These are phyloP conservation scores for Lonicera japonica DNA, from an alignment of 129 eudicot species.

Conservation along the genomic window DNA sequence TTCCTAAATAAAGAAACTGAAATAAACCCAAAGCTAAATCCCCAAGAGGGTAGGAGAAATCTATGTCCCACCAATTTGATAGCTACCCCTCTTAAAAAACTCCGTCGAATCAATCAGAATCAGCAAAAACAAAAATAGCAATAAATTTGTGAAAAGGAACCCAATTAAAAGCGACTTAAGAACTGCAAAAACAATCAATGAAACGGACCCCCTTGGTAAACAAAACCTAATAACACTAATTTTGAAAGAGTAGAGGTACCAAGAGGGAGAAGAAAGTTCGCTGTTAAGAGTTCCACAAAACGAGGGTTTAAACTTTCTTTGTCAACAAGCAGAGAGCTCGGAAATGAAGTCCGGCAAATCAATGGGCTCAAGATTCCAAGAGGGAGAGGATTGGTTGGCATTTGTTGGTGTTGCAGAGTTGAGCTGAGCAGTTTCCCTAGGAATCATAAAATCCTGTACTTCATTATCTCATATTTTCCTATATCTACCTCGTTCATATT, in stretches of 20 bases:
- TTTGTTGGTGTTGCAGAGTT: background rate
- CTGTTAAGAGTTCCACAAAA: background rate
- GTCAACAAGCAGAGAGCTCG: background rate
- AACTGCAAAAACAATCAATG: conserved; percentile 23
- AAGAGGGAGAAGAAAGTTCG: background rate
- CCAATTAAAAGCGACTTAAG: conserved; percentile 17
- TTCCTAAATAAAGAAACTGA: too few relatives aligned
- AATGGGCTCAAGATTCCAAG: conserved; percentile 4
- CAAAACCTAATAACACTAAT: background rate
- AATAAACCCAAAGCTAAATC: too few relatives aligned
- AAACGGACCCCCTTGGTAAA: background rate
- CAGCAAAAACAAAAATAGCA: background rate
- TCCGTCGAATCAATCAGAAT: background rate
- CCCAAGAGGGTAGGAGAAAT: too few relatives aligned
- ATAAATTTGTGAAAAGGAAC: background rate
- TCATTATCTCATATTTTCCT: background rate
- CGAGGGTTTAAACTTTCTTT: background rate
- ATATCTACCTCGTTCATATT: too few relatives aligned
- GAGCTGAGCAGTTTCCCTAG: background rate
- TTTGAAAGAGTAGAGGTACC: background rate
- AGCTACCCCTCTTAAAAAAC: background rate
- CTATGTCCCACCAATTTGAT: too few relatives aligned
- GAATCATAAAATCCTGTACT: background rate
- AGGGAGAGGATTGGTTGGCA: conserved; percentile 2
- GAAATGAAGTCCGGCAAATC: background rate